Evolutionary conservation across 2,329 filamentous ascomycete genomes (phyloP), one percentile per base, ranked within the genome.

Genomic region (Colletotrichum scovillei): DNA sequence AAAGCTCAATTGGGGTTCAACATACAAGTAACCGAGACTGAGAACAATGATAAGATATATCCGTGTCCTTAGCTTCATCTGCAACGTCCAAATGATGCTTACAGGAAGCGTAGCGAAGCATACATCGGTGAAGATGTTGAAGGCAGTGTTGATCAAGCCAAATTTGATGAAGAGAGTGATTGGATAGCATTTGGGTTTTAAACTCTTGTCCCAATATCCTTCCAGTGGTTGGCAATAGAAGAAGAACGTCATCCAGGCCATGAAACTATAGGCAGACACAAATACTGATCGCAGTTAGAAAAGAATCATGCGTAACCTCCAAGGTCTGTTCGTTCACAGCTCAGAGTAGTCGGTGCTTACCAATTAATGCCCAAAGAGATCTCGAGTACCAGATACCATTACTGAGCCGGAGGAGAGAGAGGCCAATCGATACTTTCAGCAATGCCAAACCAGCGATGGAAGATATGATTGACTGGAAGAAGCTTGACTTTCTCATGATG

Each of bases 381-480:
- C 75, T 73, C 12, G 52, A 77, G 73, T 79, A 81, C 78, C 78
- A 80, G 3, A 42, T 67, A 53, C 74, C 75, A 0, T 68, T 71
- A 69, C 76, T 76, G 14, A 78, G 60, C 26, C 76, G 74, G 19
- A 76, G 69, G 30, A 78, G 67, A 22, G 73, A 74, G 4, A 78
- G 66, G 12, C 72, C 75, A 30, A 78, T 77, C n/a, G 77, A 77
- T 24, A 77, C 58, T 67, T 78, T 78, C 24, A 78, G 74, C 14
- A 78, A 30, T 24, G 66, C 66, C 55, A 73, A n/a, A 14, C 65
- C 71, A 1, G 65, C 71, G 22, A 68, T 63, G 75, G 87, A 84
- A 26, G 86, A 80, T 58, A 87, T 79, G 59, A 89, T 78, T 9
- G 84, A 83, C 72, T 89, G 85, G 60, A 84, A 82, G 75, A 84